Conservation (phyloP, 805 yeast genomes). For the Ogataea ganodermae region DNA sequence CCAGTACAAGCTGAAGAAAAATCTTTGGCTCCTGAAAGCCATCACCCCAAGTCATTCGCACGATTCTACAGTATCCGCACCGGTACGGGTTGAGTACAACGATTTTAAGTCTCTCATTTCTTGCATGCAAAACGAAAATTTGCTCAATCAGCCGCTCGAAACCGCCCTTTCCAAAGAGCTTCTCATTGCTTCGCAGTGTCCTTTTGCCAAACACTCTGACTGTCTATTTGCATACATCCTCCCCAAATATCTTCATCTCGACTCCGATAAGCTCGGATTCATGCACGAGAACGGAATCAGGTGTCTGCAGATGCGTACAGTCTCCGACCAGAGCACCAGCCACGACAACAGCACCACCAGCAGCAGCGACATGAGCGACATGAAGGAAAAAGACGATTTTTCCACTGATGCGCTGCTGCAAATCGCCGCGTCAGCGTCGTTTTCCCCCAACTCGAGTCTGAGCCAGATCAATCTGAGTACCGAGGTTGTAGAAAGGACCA, state of each 20-base stretch:
- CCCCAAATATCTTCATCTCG: conserved; percentile 12
- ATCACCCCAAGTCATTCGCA: conserved; percentile 24
- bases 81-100: conserved; percentile 6
- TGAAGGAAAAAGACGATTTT: background rate
- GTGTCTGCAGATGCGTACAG: background rate
- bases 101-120: conserved; percentile 4
- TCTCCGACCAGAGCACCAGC: background rate
- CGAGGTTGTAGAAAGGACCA: background rate
- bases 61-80: conserved; percentile 6
- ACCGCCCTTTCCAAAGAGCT: background rate
- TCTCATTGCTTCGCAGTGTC: conserved; percentile 11
- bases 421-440: conserved; percentile 8
- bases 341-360: background rate
- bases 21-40: conserved; percentile 31
- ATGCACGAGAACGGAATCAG: conserved; percentile 9
- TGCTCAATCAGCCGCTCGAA: background rate
- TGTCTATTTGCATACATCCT: conserved; percentile 18
- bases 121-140: background rate
- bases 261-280: background rate
- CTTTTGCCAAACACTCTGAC: conserved; percentile 9
- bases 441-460: background rate
- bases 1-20: conserved; percentile 28
- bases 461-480: conserved; percentile 1
- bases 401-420: conserved; percentile 6
- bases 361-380: background rate